Evolutionary conservation across 2,329 filamentous ascomycete genomes (phyloP).

Genomic region (Pseudocercospora musae): DNA sequence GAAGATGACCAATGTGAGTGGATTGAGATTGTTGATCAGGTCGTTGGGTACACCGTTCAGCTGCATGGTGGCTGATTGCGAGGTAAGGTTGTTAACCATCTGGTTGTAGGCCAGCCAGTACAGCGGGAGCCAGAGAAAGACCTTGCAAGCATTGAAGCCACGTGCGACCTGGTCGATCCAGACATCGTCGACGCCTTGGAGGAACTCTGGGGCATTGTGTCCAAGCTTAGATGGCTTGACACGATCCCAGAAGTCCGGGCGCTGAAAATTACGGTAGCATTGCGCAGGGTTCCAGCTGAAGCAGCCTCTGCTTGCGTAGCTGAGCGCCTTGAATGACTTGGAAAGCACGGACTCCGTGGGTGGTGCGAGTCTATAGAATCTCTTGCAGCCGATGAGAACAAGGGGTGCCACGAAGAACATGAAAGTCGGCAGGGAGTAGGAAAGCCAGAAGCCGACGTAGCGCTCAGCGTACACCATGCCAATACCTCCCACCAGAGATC

Average conservation of each 20-base stretch:
- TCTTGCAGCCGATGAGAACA: conserved; percentile 46
- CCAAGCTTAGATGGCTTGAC: conserved; percentile 65
- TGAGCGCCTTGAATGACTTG: conserved; percentile 62
- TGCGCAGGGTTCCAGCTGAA: conserved; percentile 60
- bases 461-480: conserved; percentile 66
- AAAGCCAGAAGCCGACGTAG: conserved; percentile 63
- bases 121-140: conserved; percentile 55
- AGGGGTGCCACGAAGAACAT: conserved; percentile 63
- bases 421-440: conserved; percentile 59
- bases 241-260: conserved; percentile 59
- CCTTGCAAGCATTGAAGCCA: conserved; percentile 63
- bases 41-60: conserved; percentile 49
- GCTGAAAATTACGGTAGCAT: conserved; percentile 58
- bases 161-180: conserved; percentile 76
- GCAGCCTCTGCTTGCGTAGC: conserved; percentile 55
- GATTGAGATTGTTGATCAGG: conserved; percentile 41
- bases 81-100: conserved; percentile 50
- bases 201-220: conserved; percentile 62
- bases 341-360: conserved; percentile 67
- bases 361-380: conserved; percentile 57
- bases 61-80: conserved; percentile 43
- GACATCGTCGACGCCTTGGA: conserved; percentile 72
- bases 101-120: conserved; percentile 61
- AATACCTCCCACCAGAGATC: conserved; percentile 60
- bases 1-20: conserved; percentile 38